These are phyloP conservation scores for Cornus florida DNA, from an alignment of 148 eudicot species.

Conservation along the genomic window DNA sequence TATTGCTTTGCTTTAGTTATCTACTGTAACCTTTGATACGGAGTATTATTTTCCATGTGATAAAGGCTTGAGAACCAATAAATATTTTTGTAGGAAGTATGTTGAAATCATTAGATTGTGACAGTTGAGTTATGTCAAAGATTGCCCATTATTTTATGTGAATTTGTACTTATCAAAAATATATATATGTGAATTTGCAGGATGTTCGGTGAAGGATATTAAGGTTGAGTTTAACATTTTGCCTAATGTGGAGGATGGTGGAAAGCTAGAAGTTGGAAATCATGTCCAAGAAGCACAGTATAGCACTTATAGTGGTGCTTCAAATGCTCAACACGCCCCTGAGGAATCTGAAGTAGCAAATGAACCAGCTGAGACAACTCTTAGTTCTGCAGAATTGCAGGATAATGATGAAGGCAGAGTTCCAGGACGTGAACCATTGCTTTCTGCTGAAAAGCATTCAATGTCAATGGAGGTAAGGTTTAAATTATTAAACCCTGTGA, in stretches of 20 bases:
- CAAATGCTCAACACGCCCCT: too few species aligned
- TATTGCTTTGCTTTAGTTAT: neutral
- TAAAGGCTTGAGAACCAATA: neutral
- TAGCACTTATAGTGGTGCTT: too few species aligned
- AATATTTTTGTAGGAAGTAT: neutral
- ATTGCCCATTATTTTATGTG: neutral
- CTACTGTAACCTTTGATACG: neutral
- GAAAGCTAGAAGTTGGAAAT: too few species aligned
- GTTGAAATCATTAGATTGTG: neutral
- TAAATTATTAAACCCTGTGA: neutral
- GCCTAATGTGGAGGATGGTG: neutral
- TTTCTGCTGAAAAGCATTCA: constrained; percentile 35
- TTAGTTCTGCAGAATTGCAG: too few species aligned
- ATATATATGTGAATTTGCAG: constrained; percentile 23
- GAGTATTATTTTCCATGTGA: neutral
- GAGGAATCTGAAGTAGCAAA: too few species aligned
- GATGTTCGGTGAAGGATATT: neutral
- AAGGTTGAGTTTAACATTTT: constrained; percentile 12
- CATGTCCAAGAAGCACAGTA: too few species aligned
- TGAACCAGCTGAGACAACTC: too few species aligned
- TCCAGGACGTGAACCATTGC: constrained; percentile 16
- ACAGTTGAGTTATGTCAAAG: neutral
- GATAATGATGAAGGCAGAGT: constrained; percentile 3
- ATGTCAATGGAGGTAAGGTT: constrained; percentile 30
- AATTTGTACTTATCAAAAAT: too few species aligned